phyloP scores from a whole-genome alignment of 495 filamentous ascomycete genomes.

The Hyaloscypha bicolor region DNA sequence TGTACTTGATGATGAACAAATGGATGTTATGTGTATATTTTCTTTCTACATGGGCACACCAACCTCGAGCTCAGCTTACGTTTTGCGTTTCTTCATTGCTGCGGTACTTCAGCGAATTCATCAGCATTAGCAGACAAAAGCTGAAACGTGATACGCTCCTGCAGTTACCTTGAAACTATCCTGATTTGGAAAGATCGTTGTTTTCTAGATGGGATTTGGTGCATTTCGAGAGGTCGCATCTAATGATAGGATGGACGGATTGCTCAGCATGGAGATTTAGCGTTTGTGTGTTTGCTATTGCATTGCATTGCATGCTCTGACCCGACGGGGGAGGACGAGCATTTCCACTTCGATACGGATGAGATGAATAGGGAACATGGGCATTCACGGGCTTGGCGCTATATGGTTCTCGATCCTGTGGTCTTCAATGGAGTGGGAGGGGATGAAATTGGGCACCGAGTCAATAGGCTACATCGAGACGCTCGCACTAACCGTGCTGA shows the following conservation, averaged over 20 bases:
- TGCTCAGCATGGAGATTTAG: conserved; percentile 10
- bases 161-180: conserved; percentile 15
- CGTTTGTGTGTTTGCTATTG: conserved; percentile 20
- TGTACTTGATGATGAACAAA: conserved; percentile 30
- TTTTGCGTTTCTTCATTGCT: conserved; percentile 18
- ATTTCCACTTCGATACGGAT: conserved; percentile 9
- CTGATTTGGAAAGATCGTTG: conserved; percentile 28
- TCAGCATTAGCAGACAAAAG: conserved; percentile 23
- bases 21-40: conserved; percentile 33
- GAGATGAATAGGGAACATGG: conserved; percentile 11
- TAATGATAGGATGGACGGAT: conserved; percentile 35
- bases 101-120: conserved; percentile 29
- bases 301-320: conserved; percentile 20
- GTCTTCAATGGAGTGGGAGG: background rate
- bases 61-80: background rate
- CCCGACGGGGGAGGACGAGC: conserved; percentile 20
- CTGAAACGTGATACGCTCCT: conserved; percentile 13
- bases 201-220: conserved; percentile 6
- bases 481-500: conserved; percentile 24
- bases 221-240: conserved; percentile 22
- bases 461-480: conserved; percentile 8
- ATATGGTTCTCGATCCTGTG: background rate
- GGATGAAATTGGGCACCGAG: conserved; percentile 2
- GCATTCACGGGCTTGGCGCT: conserved; percentile 1
- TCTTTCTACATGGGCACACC: conserved; percentile 16